Conservation (phyloP, 768 basidiomycete species). For the Lanmaoa rubissima region DNA sequence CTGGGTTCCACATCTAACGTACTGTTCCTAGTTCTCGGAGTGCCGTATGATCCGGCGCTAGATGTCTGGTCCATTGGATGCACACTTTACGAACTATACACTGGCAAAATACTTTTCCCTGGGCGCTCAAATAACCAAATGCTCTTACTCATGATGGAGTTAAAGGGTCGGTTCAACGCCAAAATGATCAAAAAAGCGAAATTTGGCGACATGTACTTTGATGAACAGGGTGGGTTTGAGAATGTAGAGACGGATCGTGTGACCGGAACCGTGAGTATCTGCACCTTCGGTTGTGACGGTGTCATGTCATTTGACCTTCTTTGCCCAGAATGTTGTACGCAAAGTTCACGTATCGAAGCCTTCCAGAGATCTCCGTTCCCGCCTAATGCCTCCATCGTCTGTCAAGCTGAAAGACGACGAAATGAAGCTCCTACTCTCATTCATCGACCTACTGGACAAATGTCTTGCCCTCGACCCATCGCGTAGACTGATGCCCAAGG, state of each 20-base stretch:
- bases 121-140: constrained; percentile 98
- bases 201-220: constrained; percentile 91
- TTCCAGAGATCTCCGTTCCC: constrained; percentile 71
- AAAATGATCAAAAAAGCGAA: constrained; percentile 94
- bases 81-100: constrained; percentile 94
- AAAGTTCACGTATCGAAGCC: constrained; percentile 85
- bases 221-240: constrained; percentile 85
- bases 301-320: constrained; percentile 19
- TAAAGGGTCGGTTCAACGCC: constrained; percentile 89
- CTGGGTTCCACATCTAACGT: constrained; percentile 15
- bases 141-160: constrained; percentile 96
- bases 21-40: constrained; percentile 72
- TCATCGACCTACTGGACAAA: constrained; percentile 90
- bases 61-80: constrained; percentile 98
- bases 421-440: constrained; percentile 69
- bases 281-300: constrained; percentile 1
- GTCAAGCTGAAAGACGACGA: constrained; percentile 89
- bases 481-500: constrained; percentile 84
- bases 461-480: constrained; percentile 85
- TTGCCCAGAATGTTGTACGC: constrained; percentile 69
- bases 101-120: constrained; percentile 96
- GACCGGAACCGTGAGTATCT: constrained; percentile 70
- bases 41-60: constrained; percentile 90
- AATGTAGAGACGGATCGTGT: constrained; percentile 82
- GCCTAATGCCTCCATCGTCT: constrained; percentile 77